Conservation (phyloP, 1,284 basidiomycete genomes). For the Omphalotus olearius region DNA sequence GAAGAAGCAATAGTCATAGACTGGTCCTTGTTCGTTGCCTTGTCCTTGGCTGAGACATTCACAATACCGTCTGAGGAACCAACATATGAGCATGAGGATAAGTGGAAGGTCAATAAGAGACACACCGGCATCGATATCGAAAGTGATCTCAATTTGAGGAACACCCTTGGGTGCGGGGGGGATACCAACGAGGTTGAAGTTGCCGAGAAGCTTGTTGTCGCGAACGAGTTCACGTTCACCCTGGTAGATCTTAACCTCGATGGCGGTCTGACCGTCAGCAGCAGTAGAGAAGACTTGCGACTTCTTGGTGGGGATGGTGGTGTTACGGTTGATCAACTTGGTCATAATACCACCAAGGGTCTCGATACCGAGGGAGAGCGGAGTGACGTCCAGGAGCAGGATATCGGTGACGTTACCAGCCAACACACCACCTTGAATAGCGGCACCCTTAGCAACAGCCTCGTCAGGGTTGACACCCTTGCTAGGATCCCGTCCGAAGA, state of each 20-base stretch:
- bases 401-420: constrained; percentile 97
- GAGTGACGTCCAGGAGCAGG: constrained; percentile 93
- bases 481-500: constrained; percentile 93
- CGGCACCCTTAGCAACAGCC: constrained; percentile 90
- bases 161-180: constrained; percentile 98
- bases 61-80: constrained; percentile 79
- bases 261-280: constrained; percentile 92
- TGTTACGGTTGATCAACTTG: constrained; percentile 93
- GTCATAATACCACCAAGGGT: constrained; percentile 99
- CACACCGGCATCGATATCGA: constrained; percentile 95
- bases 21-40: constrained; percentile 97
- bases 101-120: constrained; percentile 5
- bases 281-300: constrained; percentile 98
- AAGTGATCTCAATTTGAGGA: constrained; percentile 98
- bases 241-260: constrained; percentile 97
- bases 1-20: constrained; percentile 97
- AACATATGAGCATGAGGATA: background rate
- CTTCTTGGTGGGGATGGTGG: constrained; percentile 99
- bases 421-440: constrained; percentile 94
- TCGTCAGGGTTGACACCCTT: constrained; percentile 99
- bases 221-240: constrained; percentile 97
- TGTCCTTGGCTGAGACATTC: constrained; percentile 95
- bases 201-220: constrained; percentile 99
- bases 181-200: constrained; percentile 98
- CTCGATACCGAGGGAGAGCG: constrained; percentile 92